These are phyloP conservation scores for Capsella rubella DNA, from an alignment of 441 rosid genomes.

Conservation along the genomic window DNA sequence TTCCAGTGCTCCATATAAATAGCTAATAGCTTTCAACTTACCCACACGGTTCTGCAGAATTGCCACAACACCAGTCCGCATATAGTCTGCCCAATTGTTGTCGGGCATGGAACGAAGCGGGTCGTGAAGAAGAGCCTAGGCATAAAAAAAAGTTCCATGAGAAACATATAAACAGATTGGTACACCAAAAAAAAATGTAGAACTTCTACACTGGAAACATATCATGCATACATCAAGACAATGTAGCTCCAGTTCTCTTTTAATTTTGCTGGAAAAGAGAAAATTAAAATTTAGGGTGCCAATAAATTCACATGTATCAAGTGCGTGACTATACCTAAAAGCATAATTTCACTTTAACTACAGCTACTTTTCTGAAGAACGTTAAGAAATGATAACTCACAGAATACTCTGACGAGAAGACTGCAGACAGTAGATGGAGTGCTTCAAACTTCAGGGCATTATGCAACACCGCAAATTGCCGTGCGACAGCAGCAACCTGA, in stretches of 20 bases:
- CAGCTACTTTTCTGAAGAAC: constrained; percentile 15
- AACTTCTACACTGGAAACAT: no score
- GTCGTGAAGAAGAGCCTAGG: constrained; percentile 66
- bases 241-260: no score
- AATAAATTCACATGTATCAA: constrained; percentile 18
- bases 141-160: constrained; percentile 31
- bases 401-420: constrained; percentile 66
- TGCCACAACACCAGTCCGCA: constrained; percentile 73
- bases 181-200: neutral
- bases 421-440: constrained; percentile 74
- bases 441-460: constrained; percentile 85
- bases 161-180: constrained; percentile 17
- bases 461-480: constrained; percentile 85
- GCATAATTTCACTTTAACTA: neutral
- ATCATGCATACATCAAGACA: no score
- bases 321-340: neutral
- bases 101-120: constrained; percentile 58
- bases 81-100: constrained; percentile 65
- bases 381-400: constrained; percentile 48
- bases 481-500: constrained; percentile 66
- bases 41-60: constrained; percentile 92
- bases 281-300: constrained; percentile 3
- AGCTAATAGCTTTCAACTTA: constrained; percentile 47
- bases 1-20: constrained; percentile 6
- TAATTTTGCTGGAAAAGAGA: neutral